Evolutionary conservation across 805 yeast species (phyloP).

Genomic region (Nadsonia fulvescens): DNA sequence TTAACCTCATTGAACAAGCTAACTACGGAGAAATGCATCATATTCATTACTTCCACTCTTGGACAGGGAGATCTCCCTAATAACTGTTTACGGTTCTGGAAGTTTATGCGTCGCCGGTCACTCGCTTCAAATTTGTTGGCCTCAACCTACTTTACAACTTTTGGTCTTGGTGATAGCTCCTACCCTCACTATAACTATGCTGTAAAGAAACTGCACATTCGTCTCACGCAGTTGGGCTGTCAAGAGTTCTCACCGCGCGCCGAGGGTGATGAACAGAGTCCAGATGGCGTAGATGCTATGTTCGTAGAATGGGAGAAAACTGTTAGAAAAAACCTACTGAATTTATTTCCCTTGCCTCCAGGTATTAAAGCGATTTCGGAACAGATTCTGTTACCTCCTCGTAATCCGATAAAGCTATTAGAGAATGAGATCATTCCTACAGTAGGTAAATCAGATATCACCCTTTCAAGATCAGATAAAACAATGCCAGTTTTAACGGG

Average conservation of each 20-base stretch:
- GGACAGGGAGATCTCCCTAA: slow-evolving; percentile 92
- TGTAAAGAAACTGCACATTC: slow-evolving; percentile 59
- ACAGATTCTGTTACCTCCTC: slow-evolving; percentile 23
- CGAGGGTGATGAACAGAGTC: slow-evolving; percentile 75
- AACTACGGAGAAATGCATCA: slow-evolving; percentile 28
- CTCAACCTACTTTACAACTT: slow-evolving; percentile 47
- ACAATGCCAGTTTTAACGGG: slow-evolving; percentile 28
- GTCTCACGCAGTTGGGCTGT: slow-evolving; percentile 73
- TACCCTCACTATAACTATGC: slow-evolving; percentile 83
- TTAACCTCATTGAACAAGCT: slow-evolving; percentile 18
- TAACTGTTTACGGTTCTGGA: slow-evolving; percentile 60
- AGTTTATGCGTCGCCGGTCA: slow-evolving; percentile 45
- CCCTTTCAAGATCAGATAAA: slow-evolving; percentile 18
- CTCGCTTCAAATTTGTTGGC: slow-evolving; percentile 43
- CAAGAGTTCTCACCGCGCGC: slow-evolving; percentile 50
- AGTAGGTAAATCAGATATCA: slow-evolving; percentile 15
- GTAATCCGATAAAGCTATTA: slow-evolving; percentile 16
- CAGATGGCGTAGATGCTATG: slow-evolving; percentile 54
- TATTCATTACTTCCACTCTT: slow-evolving; percentile 67
- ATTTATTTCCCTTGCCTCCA: slow-evolving; percentile 7
- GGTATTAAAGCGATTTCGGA: slow-evolving; percentile 18
- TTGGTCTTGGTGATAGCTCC: slow-evolving; percentile 89
- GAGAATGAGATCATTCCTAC: slow-evolving; percentile 19
- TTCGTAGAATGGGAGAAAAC: slow-evolving; percentile 56
- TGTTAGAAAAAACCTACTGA: slow-evolving; percentile 22